Evolutionary conservation across 257 asterid species (phyloP).

Genomic region (Cruciata laevipes): DNA sequence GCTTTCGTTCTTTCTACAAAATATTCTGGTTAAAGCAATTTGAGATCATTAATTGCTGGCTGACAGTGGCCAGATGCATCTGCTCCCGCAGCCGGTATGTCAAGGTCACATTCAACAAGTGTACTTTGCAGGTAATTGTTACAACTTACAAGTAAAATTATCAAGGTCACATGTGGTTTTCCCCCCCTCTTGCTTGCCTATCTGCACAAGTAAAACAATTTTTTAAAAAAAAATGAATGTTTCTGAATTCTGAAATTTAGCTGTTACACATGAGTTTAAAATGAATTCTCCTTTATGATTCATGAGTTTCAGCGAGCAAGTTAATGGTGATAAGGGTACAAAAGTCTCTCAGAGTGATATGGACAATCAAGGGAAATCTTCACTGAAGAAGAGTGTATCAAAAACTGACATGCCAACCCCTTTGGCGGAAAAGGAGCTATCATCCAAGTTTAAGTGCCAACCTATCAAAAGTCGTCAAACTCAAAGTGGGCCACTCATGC

Average conservation of each 20-base stretch:
- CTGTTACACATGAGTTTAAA: no score
- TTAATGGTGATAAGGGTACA: constrained; percentile 35
- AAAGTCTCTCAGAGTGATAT: constrained; percentile 33
- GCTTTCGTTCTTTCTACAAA: constrained; percentile 1
- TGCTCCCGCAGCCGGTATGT: constrained; percentile 20
- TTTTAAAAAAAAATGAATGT: background rate
- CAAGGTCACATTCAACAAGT: constrained; percentile 28
- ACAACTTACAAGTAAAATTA: background rate
- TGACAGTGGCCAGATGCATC: constrained; percentile 34
- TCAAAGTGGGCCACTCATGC: constrained; percentile 91
- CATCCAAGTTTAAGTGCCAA: constrained; percentile 46
- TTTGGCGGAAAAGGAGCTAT: constrained; percentile 51
- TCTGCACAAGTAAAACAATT: background rate
- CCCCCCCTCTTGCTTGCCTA: background rate
- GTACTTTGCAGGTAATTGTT: constrained; percentile 31
- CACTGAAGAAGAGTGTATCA: constrained; percentile 36
- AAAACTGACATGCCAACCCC: constrained; percentile 41
- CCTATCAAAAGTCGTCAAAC: constrained; percentile 58
- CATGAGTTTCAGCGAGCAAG: constrained; percentile 42
- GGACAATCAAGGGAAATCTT: constrained; percentile 36
- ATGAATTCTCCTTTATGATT: constrained; percentile 12
- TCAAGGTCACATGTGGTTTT: no score
- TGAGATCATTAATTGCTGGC: constrained; percentile 16
- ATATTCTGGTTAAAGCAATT: constrained; percentile 9
- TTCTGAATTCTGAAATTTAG: constrained; percentile 4